Evolutionary conservation across 2,329 filamentous ascomycete genomes (phyloP).

Genomic region (Beauveria sp.): DNA sequence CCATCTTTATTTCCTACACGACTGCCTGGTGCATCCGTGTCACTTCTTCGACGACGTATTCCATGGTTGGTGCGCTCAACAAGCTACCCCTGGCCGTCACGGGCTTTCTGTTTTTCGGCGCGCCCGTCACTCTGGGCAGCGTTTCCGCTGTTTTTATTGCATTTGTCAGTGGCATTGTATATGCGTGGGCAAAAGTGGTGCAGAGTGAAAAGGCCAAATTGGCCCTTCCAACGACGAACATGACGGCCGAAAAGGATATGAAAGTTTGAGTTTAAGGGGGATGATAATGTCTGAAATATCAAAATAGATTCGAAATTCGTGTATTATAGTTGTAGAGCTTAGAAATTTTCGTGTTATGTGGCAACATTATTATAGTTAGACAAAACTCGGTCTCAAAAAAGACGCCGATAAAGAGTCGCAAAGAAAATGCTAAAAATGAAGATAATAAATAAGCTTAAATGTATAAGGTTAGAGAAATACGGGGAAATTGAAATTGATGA

Average conservation of each 20-base stretch:
- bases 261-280: background rate
- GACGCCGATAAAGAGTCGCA: no score
- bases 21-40: slow-evolving; percentile 98
- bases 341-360: no score
- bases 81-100: slow-evolving; percentile 93
- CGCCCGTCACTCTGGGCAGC: slow-evolving; percentile 84
- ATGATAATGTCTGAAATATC: background rate
- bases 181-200: slow-evolving; percentile 57
- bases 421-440: no score
- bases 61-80: slow-evolving; percentile 96
- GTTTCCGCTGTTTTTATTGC: slow-evolving; percentile 87
- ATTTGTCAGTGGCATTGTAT: slow-evolving; percentile 88
- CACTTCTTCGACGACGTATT: slow-evolving; percentile 95
- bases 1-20: slow-evolving; percentile 99
- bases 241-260: background rate
- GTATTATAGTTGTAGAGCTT: background rate
- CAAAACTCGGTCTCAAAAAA: no score
- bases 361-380: no score
- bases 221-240: slow-evolving; percentile 56
- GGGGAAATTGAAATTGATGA: no score
- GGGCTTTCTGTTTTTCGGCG: slow-evolving; percentile 90
- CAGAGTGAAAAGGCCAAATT: slow-evolving; percentile 61
- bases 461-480: no score
- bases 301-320: background rate
- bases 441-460: no score